Base-by-base conservation (phyloP, 306 rosid species). In the Hippophae rhamnoides region DNA sequence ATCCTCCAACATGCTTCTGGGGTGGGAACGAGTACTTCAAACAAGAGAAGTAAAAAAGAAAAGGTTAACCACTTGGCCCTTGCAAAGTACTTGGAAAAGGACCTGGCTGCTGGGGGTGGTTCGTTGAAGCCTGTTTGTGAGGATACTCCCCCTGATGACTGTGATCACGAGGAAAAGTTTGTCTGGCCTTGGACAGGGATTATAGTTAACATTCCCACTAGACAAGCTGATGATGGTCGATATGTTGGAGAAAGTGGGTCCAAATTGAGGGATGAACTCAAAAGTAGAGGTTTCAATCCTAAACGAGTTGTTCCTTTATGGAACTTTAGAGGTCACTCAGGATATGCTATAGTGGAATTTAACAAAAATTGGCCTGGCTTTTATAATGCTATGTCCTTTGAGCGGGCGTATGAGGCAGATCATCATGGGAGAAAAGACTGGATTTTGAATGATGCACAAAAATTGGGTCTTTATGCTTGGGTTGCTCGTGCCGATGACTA, bases 121-220 rank as follows among this genome's bases (percentile, higher is more conserved):
- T 82, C 85, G 18, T 67, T 86, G 60, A 63, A 74, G 63, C 71
- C 66, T 56, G 76, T 3, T 9, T 65, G 11, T 54, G 72, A 76
- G 58, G 74, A 74, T 47, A 75, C 81, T 38, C 77, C 81, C 60
- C 62, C 69, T 41, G 41, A 63, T n/a, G 68, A 49, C 56, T 75
- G 75, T 40, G 61, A 82, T 68, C 86, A 75, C 8, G 82, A 79
- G 71, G 84, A 79, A 70, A 84, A 70, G 41, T 77, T 84, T 54
- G 94, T 90, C 55, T 87, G 90, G 90, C 95, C 97, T 45, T 85
- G 95, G 95, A 77, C 75, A 57, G 95, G 94, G 45, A 60, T 90
- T 18, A 86, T 82, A 47, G 94, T 79, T 48, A 90, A 87, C 68
- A 74, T 90, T 80, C 94, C 94, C 47, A 90, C 82, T 25, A 69